A percentile compares a stretch with the other conserved stretches of the same genome.
These are phyloP conservation scores for Pseudogymnoascus sp. DNA, from an alignment of 2,329 filamentous ascomycete genomes.

Conservation along the genomic window DNA sequence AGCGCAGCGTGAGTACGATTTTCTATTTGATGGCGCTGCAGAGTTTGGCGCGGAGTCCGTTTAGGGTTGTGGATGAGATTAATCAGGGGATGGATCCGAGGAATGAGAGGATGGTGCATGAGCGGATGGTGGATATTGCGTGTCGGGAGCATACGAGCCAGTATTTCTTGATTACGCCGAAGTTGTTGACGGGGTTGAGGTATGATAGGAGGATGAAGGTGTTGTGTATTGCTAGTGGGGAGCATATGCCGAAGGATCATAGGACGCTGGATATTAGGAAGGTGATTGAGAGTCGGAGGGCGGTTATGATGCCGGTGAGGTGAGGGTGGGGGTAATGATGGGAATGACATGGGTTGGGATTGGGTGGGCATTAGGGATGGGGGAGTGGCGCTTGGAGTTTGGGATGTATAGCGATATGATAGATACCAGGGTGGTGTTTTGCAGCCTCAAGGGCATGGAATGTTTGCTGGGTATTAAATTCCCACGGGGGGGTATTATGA, in stretches of 20 bases:
- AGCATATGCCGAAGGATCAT: slow-evolving; percentile 53
- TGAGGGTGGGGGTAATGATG: neutral
- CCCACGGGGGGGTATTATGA: neutral
- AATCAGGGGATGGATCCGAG: slow-evolving; percentile 99
- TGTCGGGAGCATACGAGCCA: slow-evolving; percentile 72
- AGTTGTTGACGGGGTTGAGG: slow-evolving; percentile 74
- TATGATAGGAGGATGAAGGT: slow-evolving; percentile 91
- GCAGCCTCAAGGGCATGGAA: neutral
- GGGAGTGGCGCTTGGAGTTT: neutral
- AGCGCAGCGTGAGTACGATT: slow-evolving; percentile 92
- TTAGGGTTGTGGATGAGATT: slow-evolving; percentile 98
- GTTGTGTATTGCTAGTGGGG: slow-evolving; percentile 86
- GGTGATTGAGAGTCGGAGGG: slow-evolving; percentile 23
- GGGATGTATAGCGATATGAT: slow-evolving; percentile 7
- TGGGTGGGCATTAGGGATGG: neutral
- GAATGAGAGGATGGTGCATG: slow-evolving; percentile 96
- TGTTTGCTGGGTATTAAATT: neutral
- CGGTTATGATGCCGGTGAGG: slow-evolving; percentile 18
- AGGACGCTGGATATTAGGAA: slow-evolving; percentile 26
- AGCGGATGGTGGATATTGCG: slow-evolving; percentile 95
- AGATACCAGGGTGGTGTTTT: slow-evolving; percentile 1
- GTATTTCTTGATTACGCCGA: slow-evolving; percentile 98
- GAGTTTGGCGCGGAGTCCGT: slow-evolving; percentile 84
- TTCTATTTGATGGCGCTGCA: slow-evolving; percentile 99
- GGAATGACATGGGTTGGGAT: neutral